A percentile compares a stretch with the other conserved stretches of the same genome.
These are phyloP conservation scores for Fusarium concolor DNA, from an alignment of 2,329 filamentous ascomycete genomes.

Conservation along the genomic window DNA sequence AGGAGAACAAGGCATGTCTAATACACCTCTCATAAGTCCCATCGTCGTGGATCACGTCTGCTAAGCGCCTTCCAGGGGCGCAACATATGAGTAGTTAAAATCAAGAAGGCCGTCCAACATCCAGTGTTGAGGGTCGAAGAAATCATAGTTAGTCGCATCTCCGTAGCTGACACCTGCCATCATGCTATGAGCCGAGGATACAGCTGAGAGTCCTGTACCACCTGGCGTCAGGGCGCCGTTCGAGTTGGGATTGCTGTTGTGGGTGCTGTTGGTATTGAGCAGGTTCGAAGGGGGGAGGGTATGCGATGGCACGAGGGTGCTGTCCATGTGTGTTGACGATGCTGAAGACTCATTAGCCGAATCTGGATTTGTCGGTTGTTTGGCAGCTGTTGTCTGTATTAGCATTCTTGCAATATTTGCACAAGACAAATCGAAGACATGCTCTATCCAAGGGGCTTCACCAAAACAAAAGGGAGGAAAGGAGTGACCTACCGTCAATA, in stretches of 20 bases:
- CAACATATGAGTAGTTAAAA: slow-evolving; percentile 76
- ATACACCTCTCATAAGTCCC: slow-evolving; percentile 5
- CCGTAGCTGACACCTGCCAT: slow-evolving; percentile 68
- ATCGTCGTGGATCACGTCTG: slow-evolving; percentile 1
- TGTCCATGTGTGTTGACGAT: slow-evolving; percentile 73
- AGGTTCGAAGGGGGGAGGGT: slow-evolving; percentile 57
- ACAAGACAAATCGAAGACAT: slow-evolving; percentile 41
- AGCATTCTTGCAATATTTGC: slow-evolving; percentile 39
- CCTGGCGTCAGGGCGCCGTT: slow-evolving; percentile 67
- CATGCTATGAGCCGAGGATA: slow-evolving; percentile 57
- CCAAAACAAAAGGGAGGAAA: slow-evolving; percentile 27
- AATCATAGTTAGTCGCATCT: slow-evolving; percentile 80
- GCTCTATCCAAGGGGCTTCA: slow-evolving; percentile 38
- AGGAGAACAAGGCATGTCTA: background rate
- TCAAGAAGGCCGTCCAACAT: slow-evolving; percentile 88
- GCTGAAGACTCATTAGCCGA: slow-evolving; percentile 79
- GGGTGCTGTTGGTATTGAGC: slow-evolving; percentile 48
- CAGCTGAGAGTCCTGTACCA: slow-evolving; percentile 58
- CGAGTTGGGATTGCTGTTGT: slow-evolving; percentile 38
- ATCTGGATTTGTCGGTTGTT: slow-evolving; percentile 88
- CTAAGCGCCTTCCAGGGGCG: slow-evolving; percentile 65
- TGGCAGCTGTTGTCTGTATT: slow-evolving; percentile 66
- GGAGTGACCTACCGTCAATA: slow-evolving; percentile 72
- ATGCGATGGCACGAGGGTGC: slow-evolving; percentile 63
- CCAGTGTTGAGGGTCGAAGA: slow-evolving; percentile 94